Evolutionary conservation across 1,284 basidiomycete genomes (phyloP).

Genomic region (Ustilago vetiveriae): DNA sequence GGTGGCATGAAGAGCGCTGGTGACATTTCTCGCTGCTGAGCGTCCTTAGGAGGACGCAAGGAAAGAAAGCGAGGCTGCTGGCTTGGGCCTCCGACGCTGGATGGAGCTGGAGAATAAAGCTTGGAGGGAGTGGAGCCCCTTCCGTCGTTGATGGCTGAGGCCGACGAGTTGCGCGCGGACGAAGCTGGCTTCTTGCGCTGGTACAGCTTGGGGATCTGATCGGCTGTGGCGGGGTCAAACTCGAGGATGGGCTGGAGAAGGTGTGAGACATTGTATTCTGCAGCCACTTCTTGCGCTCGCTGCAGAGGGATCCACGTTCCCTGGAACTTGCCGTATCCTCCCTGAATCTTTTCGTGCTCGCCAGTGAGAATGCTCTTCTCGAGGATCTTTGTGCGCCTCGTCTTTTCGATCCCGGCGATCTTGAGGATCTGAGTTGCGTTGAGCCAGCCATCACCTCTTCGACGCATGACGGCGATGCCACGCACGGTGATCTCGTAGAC

Average conservation of each 20-base stretch:
- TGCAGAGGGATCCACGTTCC: constrained; percentile 81
- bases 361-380: constrained; percentile 97
- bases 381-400: constrained; percentile 92
- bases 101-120: constrained; percentile 32
- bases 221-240: constrained; percentile 61
- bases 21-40: constrained; percentile 36
- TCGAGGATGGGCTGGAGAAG: constrained; percentile 64
- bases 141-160: constrained; percentile 38
- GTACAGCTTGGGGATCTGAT: constrained; percentile 53
- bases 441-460: constrained; percentile 86
- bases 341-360: constrained; percentile 98
- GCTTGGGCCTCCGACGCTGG: constrained; percentile 43
- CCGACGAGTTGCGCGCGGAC: constrained; percentile 52
- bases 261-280: constrained; percentile 64
- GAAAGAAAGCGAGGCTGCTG: constrained; percentile 61
- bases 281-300: constrained; percentile 63
- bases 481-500: constrained; percentile 75
- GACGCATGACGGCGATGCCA: constrained; percentile 97
- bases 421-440: constrained; percentile 99
- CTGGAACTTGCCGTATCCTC: constrained; percentile 99
- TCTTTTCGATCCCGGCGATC: constrained; percentile 97
- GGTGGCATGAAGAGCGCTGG: constrained; percentile 49
- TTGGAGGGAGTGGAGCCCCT: constrained; percentile 27
- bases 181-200: constrained; percentile 46
- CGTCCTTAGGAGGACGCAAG: constrained; percentile 50